Conservation (phyloP, 345 rosid genomes). For the Sapria himalayana region DNA sequence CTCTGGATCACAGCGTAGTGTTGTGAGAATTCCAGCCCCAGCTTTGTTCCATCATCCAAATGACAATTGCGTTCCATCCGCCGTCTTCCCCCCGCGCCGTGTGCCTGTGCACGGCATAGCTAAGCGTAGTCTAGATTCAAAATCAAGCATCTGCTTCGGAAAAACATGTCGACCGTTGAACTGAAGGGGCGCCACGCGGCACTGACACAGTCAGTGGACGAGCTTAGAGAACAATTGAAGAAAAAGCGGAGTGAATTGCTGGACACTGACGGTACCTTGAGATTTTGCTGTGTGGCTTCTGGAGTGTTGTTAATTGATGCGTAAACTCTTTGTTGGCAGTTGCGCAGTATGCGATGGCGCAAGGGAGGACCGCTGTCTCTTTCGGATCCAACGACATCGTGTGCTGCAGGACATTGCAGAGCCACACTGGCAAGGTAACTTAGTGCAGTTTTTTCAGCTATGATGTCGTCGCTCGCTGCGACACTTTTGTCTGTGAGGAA, state of each 20-base stretch:
- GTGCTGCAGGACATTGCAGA: conserved; percentile 86
- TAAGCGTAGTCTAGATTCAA: no score
- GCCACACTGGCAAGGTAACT: conserved; percentile 80
- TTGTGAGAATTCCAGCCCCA: no score
- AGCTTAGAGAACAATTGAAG: conserved; percentile 48
- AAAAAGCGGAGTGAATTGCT: conserved; percentile 67
- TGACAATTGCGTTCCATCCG: no score
- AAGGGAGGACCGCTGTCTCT: conserved; percentile 43
- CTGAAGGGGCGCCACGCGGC: conserved; percentile 67
- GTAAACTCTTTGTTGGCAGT: conserved; percentile 30
- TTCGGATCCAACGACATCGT: conserved; percentile 86
- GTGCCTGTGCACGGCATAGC: no score
- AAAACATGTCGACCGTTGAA: conserved; percentile 85
- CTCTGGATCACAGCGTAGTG: no score
- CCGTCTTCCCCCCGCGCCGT: no score
- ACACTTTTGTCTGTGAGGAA: no score
- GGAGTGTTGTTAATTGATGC: conserved; percentile 11
- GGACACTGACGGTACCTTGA: conserved; percentile 48
- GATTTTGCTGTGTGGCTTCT: background rate
- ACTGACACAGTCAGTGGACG: conserved; percentile 44
- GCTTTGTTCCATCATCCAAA: no score
- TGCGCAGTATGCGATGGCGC: conserved; percentile 42
- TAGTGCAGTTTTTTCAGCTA: background rate
- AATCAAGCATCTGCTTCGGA: no score
- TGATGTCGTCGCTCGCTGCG: no score